These are phyloP conservation scores for Aureobasidium mangrovei DNA, from an alignment of 2,329 filamentous ascomycete species.

Conservation along the genomic window DNA sequence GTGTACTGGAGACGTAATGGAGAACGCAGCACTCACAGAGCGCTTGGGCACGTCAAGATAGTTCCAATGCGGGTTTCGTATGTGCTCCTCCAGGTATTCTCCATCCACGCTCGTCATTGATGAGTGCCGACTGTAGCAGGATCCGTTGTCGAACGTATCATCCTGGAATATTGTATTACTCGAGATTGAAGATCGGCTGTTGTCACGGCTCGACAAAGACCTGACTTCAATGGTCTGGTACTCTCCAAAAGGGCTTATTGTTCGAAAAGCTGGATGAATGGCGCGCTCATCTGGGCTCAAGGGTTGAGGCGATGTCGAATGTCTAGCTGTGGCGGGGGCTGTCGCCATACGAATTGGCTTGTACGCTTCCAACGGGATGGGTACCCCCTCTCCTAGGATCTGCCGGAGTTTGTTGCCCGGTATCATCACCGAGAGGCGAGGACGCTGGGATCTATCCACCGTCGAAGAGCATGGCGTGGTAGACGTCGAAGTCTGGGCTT, in stretches of 20 bases:
- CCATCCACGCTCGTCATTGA: constrained; percentile 33
- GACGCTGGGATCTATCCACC: constrained; percentile 9
- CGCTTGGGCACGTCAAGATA: constrained; percentile 16
- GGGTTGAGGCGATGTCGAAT: not conserved
- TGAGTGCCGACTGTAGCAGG: constrained; percentile 31
- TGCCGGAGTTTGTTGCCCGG: constrained; percentile 15
- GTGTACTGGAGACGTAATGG: constrained; percentile 20
- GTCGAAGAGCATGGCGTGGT: not conserved
- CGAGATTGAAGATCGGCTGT: constrained; percentile 25
- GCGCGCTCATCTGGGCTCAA: not conserved
- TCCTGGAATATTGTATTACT: constrained; percentile 20
- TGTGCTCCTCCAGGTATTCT: constrained; percentile 18
- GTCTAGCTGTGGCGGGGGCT: not conserved
- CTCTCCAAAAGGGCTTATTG: not conserved
- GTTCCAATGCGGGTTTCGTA: constrained; percentile 17
- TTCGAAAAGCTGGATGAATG: constrained; percentile 12
- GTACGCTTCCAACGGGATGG: not conserved
- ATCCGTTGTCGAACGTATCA: constrained; percentile 22
- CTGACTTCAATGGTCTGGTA: not conserved
- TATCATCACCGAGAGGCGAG: constrained; percentile 20
- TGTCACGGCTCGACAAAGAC: not conserved
- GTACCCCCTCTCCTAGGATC: constrained; percentile 1
- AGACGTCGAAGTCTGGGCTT: not conserved
- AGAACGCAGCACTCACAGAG: constrained; percentile 18
- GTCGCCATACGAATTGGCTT: not conserved